Evolutionary conservation across 1,284 basidiomycete species (phyloP).

Genomic region (Peniophora sp.): DNA sequence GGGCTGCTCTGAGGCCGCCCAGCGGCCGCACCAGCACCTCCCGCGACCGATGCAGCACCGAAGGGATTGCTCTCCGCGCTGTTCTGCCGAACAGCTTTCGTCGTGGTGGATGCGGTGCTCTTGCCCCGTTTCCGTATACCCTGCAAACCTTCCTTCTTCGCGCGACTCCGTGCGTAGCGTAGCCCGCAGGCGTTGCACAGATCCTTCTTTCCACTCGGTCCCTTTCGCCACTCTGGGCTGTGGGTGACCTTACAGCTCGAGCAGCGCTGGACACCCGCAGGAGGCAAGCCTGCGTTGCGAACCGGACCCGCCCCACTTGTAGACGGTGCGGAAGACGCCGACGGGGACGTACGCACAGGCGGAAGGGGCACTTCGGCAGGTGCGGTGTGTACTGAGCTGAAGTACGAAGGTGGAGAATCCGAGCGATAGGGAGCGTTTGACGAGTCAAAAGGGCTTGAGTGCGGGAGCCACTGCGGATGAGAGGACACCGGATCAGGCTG

Average conservation of each 20-base stretch:
- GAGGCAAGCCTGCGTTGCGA: slow-evolving; percentile 46
- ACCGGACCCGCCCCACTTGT: not conserved
- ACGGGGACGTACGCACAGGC: slow-evolving; percentile 9
- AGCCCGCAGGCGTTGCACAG: slow-evolving; percentile 90
- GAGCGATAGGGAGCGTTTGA: not conserved
- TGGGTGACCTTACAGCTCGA: slow-evolving; percentile 78
- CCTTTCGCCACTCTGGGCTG: slow-evolving; percentile 94
- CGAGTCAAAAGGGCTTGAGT: not conserved
- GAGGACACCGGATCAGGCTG: not conserved
- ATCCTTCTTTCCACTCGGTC: slow-evolving; percentile 84
- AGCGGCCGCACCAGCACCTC: not conserved
- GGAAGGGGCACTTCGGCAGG: slow-evolving; percentile 8
- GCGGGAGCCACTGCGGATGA: not conserved
- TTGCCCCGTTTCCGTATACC: slow-evolving; percentile 35
- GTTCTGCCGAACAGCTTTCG: not conserved
- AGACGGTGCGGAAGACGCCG: slow-evolving; percentile 33
- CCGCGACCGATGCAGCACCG: slow-evolving; percentile 15
- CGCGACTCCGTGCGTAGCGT: slow-evolving; percentile 72
- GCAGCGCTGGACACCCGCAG: slow-evolving; percentile 69
- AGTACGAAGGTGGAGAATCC: not conserved
- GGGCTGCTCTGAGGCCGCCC: no score
- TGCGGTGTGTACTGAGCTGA: not conserved
- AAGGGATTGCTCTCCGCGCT: no score
- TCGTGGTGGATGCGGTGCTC: slow-evolving; percentile 18
- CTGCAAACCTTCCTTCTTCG: slow-evolving; percentile 67